Evolutionary conservation across 2,329 filamentous ascomycete species (phyloP).

Genomic region (Cladosporium sp.): DNA sequence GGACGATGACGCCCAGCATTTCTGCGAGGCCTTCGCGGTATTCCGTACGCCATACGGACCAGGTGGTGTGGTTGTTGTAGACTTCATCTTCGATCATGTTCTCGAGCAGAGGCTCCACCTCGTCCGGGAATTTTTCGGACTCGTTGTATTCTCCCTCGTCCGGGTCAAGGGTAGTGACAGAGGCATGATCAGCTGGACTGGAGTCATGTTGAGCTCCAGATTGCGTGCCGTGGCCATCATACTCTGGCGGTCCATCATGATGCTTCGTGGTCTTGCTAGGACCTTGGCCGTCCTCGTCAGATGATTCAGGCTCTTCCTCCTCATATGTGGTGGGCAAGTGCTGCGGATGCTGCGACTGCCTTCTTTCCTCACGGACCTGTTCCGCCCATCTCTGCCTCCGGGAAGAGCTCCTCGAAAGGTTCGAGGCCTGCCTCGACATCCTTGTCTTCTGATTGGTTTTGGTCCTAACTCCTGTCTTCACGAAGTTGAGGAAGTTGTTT

Average conservation of each 20-base stretch:
- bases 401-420: conserved; percentile 22
- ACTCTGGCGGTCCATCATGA: not conserved
- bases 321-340: conserved; percentile 25
- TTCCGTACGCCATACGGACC: conserved; percentile 47
- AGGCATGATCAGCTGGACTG: conserved; percentile 16
- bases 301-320: conserved; percentile 24
- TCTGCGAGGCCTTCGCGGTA: conserved; percentile 53
- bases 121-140: conserved; percentile 36
- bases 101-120: conserved; percentile 43
- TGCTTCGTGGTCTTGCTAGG: not conserved
- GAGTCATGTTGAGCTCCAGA: not conserved
- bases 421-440: conserved; percentile 17
- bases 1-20: conserved; percentile 42
- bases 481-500: conserved; percentile 22
- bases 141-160: conserved; percentile 32
- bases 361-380: conserved; percentile 10
- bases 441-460: conserved; percentile 14
- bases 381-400: conserved; percentile 11
- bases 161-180: conserved; percentile 26
- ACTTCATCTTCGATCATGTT: conserved; percentile 44
- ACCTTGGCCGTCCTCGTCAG: conserved; percentile 8
- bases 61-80: conserved; percentile 42
- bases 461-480: conserved; percentile 18
- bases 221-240: not conserved
- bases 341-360: conserved; percentile 1